phyloP scores from a whole-genome alignment of 2,329 filamentous ascomycete genomes.

The Ceratocystis albifundus region DNA sequence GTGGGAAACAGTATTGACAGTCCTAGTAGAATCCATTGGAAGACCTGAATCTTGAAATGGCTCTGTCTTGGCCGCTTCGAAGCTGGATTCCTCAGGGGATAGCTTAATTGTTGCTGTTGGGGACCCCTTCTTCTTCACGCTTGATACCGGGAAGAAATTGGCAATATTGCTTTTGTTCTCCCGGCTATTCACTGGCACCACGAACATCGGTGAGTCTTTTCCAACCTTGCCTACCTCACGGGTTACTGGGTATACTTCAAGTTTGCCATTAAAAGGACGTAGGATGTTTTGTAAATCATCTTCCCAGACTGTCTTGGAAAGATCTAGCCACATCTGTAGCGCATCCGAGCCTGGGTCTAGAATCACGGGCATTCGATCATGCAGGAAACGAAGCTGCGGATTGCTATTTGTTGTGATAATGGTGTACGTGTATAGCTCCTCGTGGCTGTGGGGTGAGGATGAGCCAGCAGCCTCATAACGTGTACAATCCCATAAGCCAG shows the following conservation, averaged over 20 bases:
- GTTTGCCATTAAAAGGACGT: slow-evolving; percentile 64
- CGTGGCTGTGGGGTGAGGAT: slow-evolving; percentile 30
- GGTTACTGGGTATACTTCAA: slow-evolving; percentile 76
- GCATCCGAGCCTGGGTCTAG: slow-evolving; percentile 62
- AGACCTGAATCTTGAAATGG: neutral
- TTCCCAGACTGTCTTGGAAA: slow-evolving; percentile 58
- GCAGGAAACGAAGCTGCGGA: slow-evolving; percentile 69
- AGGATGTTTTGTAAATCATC: slow-evolving; percentile 65
- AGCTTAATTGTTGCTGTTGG: neutral
- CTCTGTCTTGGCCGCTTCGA: slow-evolving; percentile 23
- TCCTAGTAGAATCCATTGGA: neutral
- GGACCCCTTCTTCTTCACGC: slow-evolving; percentile 29
- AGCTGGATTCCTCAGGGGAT: slow-evolving; percentile 17
- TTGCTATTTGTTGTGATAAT: slow-evolving; percentile 88
- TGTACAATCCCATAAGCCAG: slow-evolving; percentile 84
- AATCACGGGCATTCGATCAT: slow-evolving; percentile 93
- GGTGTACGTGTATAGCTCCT: slow-evolving; percentile 77
- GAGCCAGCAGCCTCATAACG: slow-evolving; percentile 53
- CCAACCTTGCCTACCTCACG: slow-evolving; percentile 91
- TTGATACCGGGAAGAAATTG: slow-evolving; percentile 71
- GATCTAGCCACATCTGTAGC: slow-evolving; percentile 69
- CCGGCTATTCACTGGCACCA: slow-evolving; percentile 69
- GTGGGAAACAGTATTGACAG: neutral
- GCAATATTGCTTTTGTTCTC: slow-evolving; percentile 90
- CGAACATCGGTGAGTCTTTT: slow-evolving; percentile 73